Evolutionary conservation across 495 filamentous ascomycete genomes (phyloP).

Genomic region (Aspergillus campestris): DNA sequence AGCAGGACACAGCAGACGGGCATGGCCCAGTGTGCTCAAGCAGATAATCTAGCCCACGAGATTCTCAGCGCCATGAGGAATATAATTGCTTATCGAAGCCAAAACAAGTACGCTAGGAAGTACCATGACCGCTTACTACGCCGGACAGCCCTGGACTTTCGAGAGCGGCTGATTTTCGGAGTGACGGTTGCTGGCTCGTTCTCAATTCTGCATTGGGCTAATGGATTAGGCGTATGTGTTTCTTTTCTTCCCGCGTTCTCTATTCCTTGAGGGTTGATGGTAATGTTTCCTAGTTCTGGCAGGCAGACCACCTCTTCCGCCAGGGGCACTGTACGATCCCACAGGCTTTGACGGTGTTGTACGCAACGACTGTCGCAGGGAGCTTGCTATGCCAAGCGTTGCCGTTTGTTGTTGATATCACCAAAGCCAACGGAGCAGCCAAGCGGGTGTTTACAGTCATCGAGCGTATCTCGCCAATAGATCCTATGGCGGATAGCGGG

Average conservation of each 20-base stretch:
- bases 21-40: constrained; percentile 60
- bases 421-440: constrained; percentile 23
- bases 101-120: constrained; percentile 62
- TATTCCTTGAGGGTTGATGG: background rate
- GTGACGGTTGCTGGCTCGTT: constrained; percentile 8
- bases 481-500: constrained; percentile 55
- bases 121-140: constrained; percentile 57
- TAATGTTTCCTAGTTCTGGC: constrained; percentile 2
- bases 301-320: constrained; percentile 2
- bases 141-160: constrained; percentile 1
- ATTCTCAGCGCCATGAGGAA: constrained; percentile 75
- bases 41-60: constrained; percentile 73
- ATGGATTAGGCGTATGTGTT: constrained; percentile 10
- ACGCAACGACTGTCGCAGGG: constrained; percentile 6
- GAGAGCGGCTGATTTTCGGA: constrained; percentile 7
- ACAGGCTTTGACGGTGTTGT: constrained; percentile 8
- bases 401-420: constrained; percentile 5
- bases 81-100: constrained; percentile 75
- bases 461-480: constrained; percentile 64
- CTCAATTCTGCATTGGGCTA: constrained; percentile 6
- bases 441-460: constrained; percentile 79
- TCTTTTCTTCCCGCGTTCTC: background rate
- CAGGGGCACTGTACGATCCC: constrained; percentile 8
- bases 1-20: constrained; percentile 37
- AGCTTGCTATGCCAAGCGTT: constrained; percentile 8